Conservation (phyloP, 768 basidiomycete genomes). For the Mycena galopus region DNA sequence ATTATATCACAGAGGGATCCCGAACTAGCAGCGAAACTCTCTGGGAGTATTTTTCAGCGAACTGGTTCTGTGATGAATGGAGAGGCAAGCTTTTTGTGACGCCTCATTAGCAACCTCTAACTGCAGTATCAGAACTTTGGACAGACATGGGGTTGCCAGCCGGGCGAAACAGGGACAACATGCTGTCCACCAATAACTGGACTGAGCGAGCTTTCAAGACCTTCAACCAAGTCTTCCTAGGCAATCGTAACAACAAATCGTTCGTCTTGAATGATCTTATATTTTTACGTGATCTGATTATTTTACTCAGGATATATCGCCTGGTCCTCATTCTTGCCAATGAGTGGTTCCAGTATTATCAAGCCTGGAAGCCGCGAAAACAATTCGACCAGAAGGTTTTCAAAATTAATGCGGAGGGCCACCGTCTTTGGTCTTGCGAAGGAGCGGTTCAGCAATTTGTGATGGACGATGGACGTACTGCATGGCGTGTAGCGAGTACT, state of each 20-base stretch:
- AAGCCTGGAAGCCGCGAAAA: constrained; percentile 14
- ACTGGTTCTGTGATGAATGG: constrained; percentile 35
- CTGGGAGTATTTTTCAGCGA: constrained; percentile 25
- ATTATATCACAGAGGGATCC: not conserved
- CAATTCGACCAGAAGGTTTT: too few species aligned
- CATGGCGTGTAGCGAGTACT: too few species aligned
- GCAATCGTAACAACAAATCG: constrained; percentile 27
- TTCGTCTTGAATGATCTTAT: not conserved
- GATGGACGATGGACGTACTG: too few species aligned
- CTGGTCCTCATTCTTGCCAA: constrained; percentile 28
- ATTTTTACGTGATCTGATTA: not conserved
- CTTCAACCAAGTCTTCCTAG: constrained; percentile 34
- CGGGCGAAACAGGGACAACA: constrained; percentile 19
- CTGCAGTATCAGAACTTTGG: not conserved
- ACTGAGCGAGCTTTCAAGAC: constrained; percentile 33
- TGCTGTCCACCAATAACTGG: constrained; percentile 34
- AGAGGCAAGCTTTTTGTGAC: constrained; percentile 5
- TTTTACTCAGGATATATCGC: constrained; percentile 4
- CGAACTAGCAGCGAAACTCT: too few species aligned
- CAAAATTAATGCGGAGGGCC: too few species aligned
- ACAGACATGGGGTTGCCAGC: constrained; percentile 32
- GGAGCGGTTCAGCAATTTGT: too few species aligned
- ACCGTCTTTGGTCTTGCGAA: too few species aligned
- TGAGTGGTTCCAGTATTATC: constrained; percentile 29
- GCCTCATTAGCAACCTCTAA: not conserved